A percentile compares a stretch with the other conserved stretches of the same genome.
These are phyloP conservation scores for Lodderomyces theae DNA, from an alignment of 1,139 yeast species.

Conservation along the genomic window DNA sequence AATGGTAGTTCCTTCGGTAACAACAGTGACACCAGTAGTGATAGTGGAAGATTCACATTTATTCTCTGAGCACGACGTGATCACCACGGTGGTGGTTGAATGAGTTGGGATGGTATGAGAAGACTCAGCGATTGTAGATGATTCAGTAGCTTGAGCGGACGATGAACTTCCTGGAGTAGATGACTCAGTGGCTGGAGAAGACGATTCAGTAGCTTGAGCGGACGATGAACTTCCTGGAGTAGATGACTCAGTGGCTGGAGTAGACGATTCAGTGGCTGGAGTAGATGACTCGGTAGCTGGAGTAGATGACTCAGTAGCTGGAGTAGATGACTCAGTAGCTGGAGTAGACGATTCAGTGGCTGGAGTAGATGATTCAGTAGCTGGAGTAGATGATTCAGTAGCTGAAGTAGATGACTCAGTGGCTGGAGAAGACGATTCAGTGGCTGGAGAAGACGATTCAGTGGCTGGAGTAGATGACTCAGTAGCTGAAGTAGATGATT, in stretches of 20 bases:
- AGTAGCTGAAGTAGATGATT: background rate
- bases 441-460: conserved; percentile 3
- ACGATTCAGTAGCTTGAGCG: background rate
- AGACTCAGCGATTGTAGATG: background rate
- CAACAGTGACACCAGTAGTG: conserved; percentile 40
- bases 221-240: background rate
- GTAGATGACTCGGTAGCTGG: background rate
- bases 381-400: background rate
- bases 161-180: background rate
- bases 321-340: background rate
- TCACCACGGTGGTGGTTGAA: conserved; percentile 37
- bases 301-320: background rate
- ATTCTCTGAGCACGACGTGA: conserved; percentile 46
- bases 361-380: background rate
- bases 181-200: too few species aligned
- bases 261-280: background rate
- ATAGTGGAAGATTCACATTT: conserved; percentile 27
- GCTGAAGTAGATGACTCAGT: conserved; percentile 1
- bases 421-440: conserved; percentile 7
- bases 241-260: background rate
- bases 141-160: conserved; percentile 6
- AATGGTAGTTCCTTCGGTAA: conserved; percentile 22
- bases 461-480: background rate
- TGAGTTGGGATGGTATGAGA: too few species aligned
- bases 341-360: background rate